Evolutionary conservation across 495 filamentous ascomycete genomes (phyloP).

Genomic region (Cercophora samala): DNA sequence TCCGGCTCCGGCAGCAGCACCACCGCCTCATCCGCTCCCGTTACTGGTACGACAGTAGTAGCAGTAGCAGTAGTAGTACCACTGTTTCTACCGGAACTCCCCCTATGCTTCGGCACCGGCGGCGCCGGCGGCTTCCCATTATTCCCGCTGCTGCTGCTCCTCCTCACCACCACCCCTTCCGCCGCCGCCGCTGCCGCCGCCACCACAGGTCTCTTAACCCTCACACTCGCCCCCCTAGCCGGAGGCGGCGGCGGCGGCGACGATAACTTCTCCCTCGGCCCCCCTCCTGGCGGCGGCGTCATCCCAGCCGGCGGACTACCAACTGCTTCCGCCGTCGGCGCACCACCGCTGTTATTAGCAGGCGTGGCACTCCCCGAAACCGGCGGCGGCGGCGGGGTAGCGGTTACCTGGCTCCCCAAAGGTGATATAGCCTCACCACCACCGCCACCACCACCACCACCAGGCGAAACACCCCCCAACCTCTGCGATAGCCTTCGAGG

Average conservation of each 20-base stretch:
- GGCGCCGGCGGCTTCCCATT: conserved; percentile 52
- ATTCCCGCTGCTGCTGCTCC: background rate
- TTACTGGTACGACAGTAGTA: background rate
- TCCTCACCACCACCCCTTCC: background rate
- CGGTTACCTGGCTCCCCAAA: background rate
- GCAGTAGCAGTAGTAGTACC: conserved; percentile 50
- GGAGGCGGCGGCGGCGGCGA: conserved; percentile 46
- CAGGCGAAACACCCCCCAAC: conserved; percentile 20
- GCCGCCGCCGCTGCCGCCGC: too few relatives aligned
- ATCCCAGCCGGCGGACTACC: too few relatives aligned
- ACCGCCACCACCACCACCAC: conserved; percentile 11
- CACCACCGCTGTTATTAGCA: conserved; percentile 3
- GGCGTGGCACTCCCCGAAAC: conserved; percentile 3
- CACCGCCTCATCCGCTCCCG: background rate
- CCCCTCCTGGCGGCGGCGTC: background rate
- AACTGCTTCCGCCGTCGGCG: background rate
- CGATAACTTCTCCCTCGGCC: conserved; percentile 26
- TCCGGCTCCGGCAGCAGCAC: too few relatives aligned
- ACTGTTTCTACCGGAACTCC: conserved; percentile 46
- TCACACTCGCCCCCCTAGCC: conserved; percentile 37
- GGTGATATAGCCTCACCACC: conserved; percentile 6
- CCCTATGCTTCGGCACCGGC: conserved; percentile 52
- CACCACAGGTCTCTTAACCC: conserved; percentile 32
- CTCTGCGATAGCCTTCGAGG: conserved; percentile 40
- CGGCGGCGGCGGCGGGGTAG: conserved; percentile 8